Evolutionary conservation across 2,329 filamentous ascomycete genomes (phyloP), one percentile per base, ranked within the genome.

Genomic region (Fusarium vanettenii): DNA sequence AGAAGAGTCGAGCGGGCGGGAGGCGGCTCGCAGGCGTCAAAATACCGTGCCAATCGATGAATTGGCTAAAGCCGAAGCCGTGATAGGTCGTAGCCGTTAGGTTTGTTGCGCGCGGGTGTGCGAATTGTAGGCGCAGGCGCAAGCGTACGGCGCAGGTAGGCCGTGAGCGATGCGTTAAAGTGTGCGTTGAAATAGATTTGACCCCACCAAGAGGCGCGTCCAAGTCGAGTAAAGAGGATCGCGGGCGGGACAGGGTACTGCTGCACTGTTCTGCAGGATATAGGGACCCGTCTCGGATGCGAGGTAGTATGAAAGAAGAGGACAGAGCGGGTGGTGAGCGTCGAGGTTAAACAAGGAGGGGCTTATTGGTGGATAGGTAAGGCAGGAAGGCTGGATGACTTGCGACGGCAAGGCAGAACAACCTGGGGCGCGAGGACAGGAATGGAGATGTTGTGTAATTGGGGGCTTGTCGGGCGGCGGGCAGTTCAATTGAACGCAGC

Each of bases 91-190:
- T 60, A 57, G 43, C 41, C 25, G 60, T 55, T 59, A 33, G 45
- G 43, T 61, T 31, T 66, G 66, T 68, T 64, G 68, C 59, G 52
- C 72, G 35, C 55, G 60, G 45, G 60, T 60, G 48, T 74, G 48
- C 52, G 50, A 63, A 57, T 41, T 60, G 60, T 66, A 67, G 64
- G 43, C 33, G 71, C 64, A 72, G 66, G 72, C 60, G 66, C 68
- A 76, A 72, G 56, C 66, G 68, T 64, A 76, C 52, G 68, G 72
- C 71, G 62, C 52, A 71, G 72, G 69, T 64, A 73, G 61, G 52
- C 60, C 60, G 75, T 61, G 72, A 64, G 66, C 55, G 64, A 45
- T 62, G 60, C 50, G 63, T 45, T 45, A 45, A 72, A 60, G 55
- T 67, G 69, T 35, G 76, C 37, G 63, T 61, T 37, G 55, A 67